phyloP scores from a whole-genome alignment of 352 stramenopile genomes.

The Globisporangium barbulae region DNA sequence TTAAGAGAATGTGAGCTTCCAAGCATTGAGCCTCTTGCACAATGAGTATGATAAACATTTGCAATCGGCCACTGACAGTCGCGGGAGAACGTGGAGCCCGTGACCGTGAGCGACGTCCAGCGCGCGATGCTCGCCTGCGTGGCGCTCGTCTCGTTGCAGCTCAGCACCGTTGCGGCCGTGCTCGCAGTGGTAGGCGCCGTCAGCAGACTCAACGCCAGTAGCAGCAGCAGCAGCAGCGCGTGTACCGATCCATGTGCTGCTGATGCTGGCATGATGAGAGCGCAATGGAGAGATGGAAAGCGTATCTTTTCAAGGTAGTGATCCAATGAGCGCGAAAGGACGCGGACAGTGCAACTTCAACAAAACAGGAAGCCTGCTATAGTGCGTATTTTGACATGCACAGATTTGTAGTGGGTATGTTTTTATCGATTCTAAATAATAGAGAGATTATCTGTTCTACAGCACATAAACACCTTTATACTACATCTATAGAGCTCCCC shows the following conservation, averaged over 20 bases:
- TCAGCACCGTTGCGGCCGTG: slow-evolving; percentile 21
- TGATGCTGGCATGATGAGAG: background rate
- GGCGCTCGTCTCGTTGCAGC: slow-evolving; percentile 48
- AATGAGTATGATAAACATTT: no score
- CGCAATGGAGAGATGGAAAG: background rate
- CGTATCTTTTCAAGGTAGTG: background rate
- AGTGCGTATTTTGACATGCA: background rate
- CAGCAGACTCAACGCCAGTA: background rate
- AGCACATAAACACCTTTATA: background rate
- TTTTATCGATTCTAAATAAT: no score
- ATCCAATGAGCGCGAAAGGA: slow-evolving; percentile 10
- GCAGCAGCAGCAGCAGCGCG: background rate
- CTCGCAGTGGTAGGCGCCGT: background rate
- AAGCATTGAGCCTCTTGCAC: no score
- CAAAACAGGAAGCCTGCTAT: background rate
- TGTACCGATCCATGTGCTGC: background rate
- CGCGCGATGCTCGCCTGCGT: slow-evolving; percentile 40
- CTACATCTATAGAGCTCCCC: background rate
- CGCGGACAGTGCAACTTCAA: slow-evolving; percentile 1
- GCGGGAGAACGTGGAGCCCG: slow-evolving; percentile 51
- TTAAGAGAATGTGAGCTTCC: background rate
- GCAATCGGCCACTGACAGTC: slow-evolving; percentile 36
- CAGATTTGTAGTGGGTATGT: no score
- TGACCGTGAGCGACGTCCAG: slow-evolving; percentile 45
- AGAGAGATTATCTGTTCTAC: no score